Base-by-base conservation (phyloP, 2,329 filamentous ascomycete species). In the Diaporthe caulivora region DNA sequence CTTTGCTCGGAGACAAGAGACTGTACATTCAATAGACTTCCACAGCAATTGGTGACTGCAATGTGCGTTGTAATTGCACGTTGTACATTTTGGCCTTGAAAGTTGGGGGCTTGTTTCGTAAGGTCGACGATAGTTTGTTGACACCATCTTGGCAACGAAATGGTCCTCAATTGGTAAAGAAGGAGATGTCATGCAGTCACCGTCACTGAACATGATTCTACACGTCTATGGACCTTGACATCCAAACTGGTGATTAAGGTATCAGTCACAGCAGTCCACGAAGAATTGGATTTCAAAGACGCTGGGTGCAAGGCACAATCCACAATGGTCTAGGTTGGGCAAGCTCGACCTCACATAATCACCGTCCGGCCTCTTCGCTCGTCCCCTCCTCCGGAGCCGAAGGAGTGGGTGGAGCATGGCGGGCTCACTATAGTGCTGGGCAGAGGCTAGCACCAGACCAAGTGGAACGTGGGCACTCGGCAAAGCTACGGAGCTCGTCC, bases 381-480 rank as follows among this genome's bases (percentile, higher is more conserved):
- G 60, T 51, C 21, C n/a, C 62, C 37, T 26, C 44, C 8, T 37
- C 47, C 62, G 62, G 62, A 67, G 62, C 44, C 62, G 62, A 65
- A 65, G 62, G 62, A 72, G 70, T 62, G 29, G 37, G 58, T 55
- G 70, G 49, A 55, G 58, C 15, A 21, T 11, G 44, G 70, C 51
- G 29, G 58, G 49, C 21, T 65, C 49, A 24, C 31, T 24, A 29
- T 26, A 31, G 44, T 49, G 47, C 58, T 57, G 51, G 58, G 51
- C 40, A 67, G 31, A 67, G 31, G 47, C n/a, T 42, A 40, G 44
- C 57, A 53, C 37, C 21, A 53, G 57, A 44, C 49, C 7, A 62
- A 72, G 58, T 67, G 49, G 49, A 49, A n/a, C 37, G 49, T 55
- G 34, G 58, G 24, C 58, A 18, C 29, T 72, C 31, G 70, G 31